Base-by-base conservation (phyloP, 257 asterid species). In the Przewalskia tangutica region DNA sequence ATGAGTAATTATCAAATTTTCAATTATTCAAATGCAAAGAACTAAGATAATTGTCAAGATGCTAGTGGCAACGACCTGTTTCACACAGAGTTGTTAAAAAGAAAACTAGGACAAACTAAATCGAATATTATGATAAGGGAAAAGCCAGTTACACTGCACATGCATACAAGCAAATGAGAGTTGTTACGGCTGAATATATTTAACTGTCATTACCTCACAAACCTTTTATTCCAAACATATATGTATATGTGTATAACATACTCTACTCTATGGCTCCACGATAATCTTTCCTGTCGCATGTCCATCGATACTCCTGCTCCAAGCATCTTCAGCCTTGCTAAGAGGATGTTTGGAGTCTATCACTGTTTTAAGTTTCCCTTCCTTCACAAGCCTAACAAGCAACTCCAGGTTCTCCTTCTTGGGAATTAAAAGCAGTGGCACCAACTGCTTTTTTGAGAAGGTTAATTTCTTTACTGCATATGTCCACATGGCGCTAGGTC, bases 241-340 rank as follows among this genome's bases (percentile, higher is more conserved):
- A 71, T 16, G 16, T 20, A 71, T 44, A 38, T 23, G 7, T 10
- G 7, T 10, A 40, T 23, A 79, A 59, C 68, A 50, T 3, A 3
- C 38, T 34, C 59, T n/a, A 8, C 13, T 32, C 71, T 55, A 86
- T 0, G 84, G 88, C 77, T 90, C 91, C 55, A 91, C 89, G 1
- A 91, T 68, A 38, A 90, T 86, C 87, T 94, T 94, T 50, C 97
- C 95, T 0, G 93, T 90, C 1, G 97, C 93, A 87, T 94, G 97
- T 8, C 97, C 97, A 23, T 84, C 92, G 1, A 88, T 84, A 46
- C 87, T 67, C 88, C 81, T 90, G 3, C 81, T 85, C 98, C 98
- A 91, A 56, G 89, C 98, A 59, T 89, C 93, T 79, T 88, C 95
- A 53, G 86, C 93, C 55, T 66, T 84, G 75, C 89, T 85, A 40